Evolutionary conservation across 148 eudicot genomes (phyloP).

Genomic region (Silene latifolia): DNA sequence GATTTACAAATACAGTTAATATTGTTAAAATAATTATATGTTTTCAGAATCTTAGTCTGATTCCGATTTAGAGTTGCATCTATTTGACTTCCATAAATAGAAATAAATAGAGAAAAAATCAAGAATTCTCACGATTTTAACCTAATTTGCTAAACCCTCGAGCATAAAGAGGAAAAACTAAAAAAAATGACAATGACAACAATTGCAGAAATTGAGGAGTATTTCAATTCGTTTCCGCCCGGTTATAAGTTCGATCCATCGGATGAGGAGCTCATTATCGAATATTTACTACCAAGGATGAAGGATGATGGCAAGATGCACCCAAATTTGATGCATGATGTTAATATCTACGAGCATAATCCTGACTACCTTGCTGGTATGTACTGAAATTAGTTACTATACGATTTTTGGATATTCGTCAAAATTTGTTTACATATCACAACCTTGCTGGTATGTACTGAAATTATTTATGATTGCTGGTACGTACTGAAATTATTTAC

Average conservation of each 20-base stretch:
- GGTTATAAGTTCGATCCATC: constrained; percentile 11
- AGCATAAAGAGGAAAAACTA: not conserved
- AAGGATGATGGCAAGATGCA: not conserved
- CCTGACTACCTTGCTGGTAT: constrained; percentile 13
- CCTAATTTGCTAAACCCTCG: too few relatives aligned
- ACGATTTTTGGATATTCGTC: too few relatives aligned
- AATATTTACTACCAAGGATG: constrained; percentile 5
- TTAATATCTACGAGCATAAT: constrained; percentile 16
- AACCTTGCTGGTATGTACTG: not conserved
- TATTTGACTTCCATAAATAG: too few relatives aligned
- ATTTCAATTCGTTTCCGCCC: constrained; percentile 8
- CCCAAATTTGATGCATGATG: constrained; percentile 14
- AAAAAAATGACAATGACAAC: not conserved
- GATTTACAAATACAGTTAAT: too few relatives aligned
- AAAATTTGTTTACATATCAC: too few relatives aligned
- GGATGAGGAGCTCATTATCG: constrained; percentile 9
- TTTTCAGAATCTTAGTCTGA: too few relatives aligned
- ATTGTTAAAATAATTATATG: too few relatives aligned
- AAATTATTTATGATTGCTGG: not conserved
- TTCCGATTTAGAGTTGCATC: too few relatives aligned
- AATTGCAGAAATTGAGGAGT: not conserved
- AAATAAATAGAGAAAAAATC: too few relatives aligned
- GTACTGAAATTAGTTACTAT: not conserved
- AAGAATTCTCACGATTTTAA: too few relatives aligned
- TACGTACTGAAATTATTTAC: too few relatives aligned